These are phyloP conservation scores for Alternaria angustiovoidea DNA, from an alignment of 2,329 filamentous ascomycete species.

Conservation along the genomic window DNA sequence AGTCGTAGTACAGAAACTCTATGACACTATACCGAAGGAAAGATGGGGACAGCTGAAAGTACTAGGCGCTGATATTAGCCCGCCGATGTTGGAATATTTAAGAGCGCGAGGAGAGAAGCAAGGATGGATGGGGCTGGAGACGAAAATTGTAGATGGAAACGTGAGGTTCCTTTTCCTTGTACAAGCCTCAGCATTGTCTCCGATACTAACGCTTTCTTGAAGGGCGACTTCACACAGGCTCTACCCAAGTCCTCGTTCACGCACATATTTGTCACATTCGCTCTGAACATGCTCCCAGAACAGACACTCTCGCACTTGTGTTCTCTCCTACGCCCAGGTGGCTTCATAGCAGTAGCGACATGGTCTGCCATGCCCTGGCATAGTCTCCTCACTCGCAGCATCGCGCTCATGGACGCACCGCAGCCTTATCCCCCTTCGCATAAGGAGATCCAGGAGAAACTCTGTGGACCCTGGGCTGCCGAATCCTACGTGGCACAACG, in stretches of 20 bases:
- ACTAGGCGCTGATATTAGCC: constrained; percentile 33
- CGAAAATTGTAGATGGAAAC: constrained; percentile 26
- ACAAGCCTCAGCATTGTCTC: not conserved
- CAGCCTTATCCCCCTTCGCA: constrained; percentile 14
- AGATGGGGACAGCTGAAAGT: constrained; percentile 27
- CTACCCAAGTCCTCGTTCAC: constrained; percentile 24
- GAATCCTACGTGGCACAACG: constrained; percentile 17
- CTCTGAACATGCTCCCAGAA: constrained; percentile 27
- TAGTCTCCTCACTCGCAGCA: constrained; percentile 10
- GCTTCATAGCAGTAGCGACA: constrained; percentile 33
- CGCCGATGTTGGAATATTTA: constrained; percentile 31
- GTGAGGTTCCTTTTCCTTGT: not conserved
- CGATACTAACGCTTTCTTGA: not conserved
- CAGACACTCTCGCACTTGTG: constrained; percentile 9
- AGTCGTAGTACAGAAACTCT: constrained; percentile 29
- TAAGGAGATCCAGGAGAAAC: constrained; percentile 8
- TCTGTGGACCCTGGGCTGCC: constrained; percentile 24
- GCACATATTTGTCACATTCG: constrained; percentile 36
- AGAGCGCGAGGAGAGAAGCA: constrained; percentile 19
- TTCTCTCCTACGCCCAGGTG: constrained; percentile 20
- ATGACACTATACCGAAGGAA: constrained; percentile 20
- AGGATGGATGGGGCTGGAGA: constrained; percentile 30
- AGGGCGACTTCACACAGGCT: constrained; percentile 13
- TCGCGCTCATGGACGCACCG: constrained; percentile 8
- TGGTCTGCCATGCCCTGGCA: constrained; percentile 33